These are phyloP conservation scores for Silene coronaria DNA, from an alignment of 179 eudicot genomes.

Conservation along the genomic window DNA sequence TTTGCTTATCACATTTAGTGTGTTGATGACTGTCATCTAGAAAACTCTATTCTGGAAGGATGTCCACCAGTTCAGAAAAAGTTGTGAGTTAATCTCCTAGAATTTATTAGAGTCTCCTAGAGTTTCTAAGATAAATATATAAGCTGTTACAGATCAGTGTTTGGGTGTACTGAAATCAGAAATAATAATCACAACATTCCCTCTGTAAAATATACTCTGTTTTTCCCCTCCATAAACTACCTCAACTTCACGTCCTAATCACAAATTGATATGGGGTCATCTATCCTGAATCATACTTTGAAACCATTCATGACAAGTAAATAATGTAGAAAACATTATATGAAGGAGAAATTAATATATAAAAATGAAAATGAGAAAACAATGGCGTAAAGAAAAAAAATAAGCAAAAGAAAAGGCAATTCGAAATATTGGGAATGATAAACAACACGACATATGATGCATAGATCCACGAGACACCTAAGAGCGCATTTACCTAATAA, in stretches of 20 bases:
- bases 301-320: background rate
- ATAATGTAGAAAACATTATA: background rate
- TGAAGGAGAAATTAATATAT: background rate
- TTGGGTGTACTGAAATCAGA: too few relatives aligned
- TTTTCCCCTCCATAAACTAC: too few relatives aligned
- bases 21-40: background rate
- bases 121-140: too few relatives aligned
- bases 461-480: background rate
- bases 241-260: too few relatives aligned
- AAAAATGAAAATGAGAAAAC: background rate
- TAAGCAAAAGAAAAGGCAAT: background rate
- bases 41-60: background rate
- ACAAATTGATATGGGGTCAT: background rate
- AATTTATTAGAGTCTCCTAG: too few relatives aligned
- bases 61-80: too few relatives aligned
- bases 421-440: background rate
- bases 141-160: too few relatives aligned
- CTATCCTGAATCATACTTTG: background rate
- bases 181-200: too few relatives aligned
- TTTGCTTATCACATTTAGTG: background rate
- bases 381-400: background rate
- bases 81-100: too few relatives aligned
- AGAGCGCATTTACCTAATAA: conserved; percentile 51
- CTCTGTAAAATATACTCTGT: too few relatives aligned
- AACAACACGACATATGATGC: background rate